Conservation (phyloP, 139 green algal genomes). For the Coelastrella sp. region DNA sequence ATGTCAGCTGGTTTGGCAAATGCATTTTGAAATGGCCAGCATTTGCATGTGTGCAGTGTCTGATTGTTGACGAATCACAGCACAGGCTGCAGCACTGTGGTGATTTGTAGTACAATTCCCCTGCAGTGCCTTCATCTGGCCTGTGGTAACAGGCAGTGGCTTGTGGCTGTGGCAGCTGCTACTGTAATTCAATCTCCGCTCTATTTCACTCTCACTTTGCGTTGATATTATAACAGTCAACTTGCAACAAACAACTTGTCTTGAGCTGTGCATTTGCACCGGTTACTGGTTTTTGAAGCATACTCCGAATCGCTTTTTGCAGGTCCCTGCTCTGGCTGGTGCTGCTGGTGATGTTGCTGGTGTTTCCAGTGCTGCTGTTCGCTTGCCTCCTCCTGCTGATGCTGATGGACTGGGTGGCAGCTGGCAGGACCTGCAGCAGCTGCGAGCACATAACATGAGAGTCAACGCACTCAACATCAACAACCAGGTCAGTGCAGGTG, state of each 20-base stretch:
- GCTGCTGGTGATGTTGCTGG: constrained; percentile 3
- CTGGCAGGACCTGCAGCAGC: constrained; percentile 42
- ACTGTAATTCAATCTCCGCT: background rate
- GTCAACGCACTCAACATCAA: constrained; percentile 11
- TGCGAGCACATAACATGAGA: constrained; percentile 17
- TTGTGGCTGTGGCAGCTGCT: background rate
- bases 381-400: background rate
- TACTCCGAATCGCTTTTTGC: background rate
- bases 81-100: background rate
- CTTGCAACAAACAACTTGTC: background rate
- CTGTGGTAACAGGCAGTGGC: no score
- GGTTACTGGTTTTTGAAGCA: background rate
- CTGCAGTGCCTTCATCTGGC: no score
- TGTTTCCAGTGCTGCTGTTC: background rate
- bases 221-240: background rate
- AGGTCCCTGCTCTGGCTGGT: background rate
- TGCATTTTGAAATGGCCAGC: no score
- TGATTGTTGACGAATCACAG: no score
- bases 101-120: background rate
- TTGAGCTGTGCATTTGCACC: background rate
- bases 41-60: background rate
- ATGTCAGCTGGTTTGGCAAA: no score
- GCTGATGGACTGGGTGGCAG: constrained; percentile 41
- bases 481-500: background rate
- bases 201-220: background rate